Conservation (phyloP, 2,329 filamentous ascomycete genomes). For the Trichoderma sp. region DNA sequence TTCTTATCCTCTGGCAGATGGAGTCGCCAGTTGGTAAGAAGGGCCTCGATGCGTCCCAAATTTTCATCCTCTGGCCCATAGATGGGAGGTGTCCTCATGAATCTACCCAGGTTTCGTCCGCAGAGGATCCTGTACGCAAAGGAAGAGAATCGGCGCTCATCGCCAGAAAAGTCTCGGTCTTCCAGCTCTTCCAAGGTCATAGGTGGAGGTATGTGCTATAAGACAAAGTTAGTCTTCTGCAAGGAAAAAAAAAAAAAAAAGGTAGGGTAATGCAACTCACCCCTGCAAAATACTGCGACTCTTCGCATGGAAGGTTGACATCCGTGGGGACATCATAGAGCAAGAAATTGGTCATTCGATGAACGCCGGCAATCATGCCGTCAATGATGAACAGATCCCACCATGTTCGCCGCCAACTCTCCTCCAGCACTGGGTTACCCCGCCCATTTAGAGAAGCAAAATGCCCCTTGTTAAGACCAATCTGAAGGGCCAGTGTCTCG, state of each 20-base stretch:
- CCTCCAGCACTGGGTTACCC: slow-evolving; percentile 69
- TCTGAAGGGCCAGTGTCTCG: slow-evolving; percentile 70
- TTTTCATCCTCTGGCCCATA: slow-evolving; percentile 57
- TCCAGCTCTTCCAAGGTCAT: slow-evolving; percentile 75
- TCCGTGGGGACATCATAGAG: slow-evolving; percentile 67
- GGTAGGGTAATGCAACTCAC: slow-evolving; percentile 42
- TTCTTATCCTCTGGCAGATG: slow-evolving; percentile 74
- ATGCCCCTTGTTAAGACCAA: slow-evolving; percentile 71
- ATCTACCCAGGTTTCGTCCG: slow-evolving; percentile 73
- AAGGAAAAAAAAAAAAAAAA: neutral
- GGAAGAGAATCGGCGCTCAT: slow-evolving; percentile 74
- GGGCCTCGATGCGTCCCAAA: slow-evolving; percentile 52
- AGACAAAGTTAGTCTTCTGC: neutral
- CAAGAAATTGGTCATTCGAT: slow-evolving; percentile 69
- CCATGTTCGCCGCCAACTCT: slow-evolving; percentile 87
- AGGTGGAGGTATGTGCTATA: slow-evolving; percentile 58
- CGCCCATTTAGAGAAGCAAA: slow-evolving; percentile 67
- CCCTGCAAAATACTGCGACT: slow-evolving; percentile 66
- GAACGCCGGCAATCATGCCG: slow-evolving; percentile 80
- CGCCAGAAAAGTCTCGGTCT: slow-evolving; percentile 69
- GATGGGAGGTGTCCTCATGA: slow-evolving; percentile 62
- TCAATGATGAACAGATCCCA: slow-evolving; percentile 84
- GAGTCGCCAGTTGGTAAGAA: slow-evolving; percentile 73
- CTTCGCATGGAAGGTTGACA: slow-evolving; percentile 78
- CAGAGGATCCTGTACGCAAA: slow-evolving; percentile 84